phyloP scores from a whole-genome alignment of 2,329 filamentous ascomycete species.

The Fusarium compactum region DNA sequence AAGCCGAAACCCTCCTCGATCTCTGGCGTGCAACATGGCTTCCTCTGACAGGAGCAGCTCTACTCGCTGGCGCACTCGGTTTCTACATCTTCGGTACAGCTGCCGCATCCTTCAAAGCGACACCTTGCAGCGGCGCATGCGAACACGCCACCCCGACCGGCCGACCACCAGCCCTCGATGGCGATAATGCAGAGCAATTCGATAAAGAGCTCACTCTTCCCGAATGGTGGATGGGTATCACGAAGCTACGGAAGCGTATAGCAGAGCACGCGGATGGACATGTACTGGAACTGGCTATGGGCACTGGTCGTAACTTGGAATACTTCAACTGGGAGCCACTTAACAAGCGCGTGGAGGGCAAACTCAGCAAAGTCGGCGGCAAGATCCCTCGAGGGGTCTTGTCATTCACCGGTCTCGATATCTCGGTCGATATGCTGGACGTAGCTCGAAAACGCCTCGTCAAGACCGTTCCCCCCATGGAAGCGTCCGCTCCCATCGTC shows the following conservation, averaged over 20 bases:
- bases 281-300: constrained; percentile 73
- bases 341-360: constrained; percentile 35
- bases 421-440: constrained; percentile 70
- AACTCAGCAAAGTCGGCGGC: constrained; percentile 10
- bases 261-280: constrained; percentile 63
- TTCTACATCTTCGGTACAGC: constrained; percentile 60
- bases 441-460: constrained; percentile 67
- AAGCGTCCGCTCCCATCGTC: constrained; percentile 49
- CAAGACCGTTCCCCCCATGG: constrained; percentile 56
- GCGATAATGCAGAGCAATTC: constrained; percentile 65
- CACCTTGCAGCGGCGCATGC: constrained; percentile 44
- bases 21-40: constrained; percentile 57
- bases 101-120: constrained; percentile 51
- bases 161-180: constrained; percentile 60
- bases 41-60: constrained; percentile 60
- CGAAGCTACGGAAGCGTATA: constrained; percentile 62
- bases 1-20: constrained; percentile 52
- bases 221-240: constrained; percentile 69
- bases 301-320: constrained; percentile 70
- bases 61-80: constrained; percentile 60
- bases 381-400: constrained; percentile 52
- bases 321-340: constrained; percentile 69
- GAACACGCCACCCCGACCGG: constrained; percentile 60
- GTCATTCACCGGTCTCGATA: constrained; percentile 72
- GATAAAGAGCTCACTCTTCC: constrained; percentile 69